Evolutionary conservation across 140 eudicot genomes (phyloP), one percentile per base, ranked within the genome.

Genomic region (Erigeron philadelphicus): DNA sequence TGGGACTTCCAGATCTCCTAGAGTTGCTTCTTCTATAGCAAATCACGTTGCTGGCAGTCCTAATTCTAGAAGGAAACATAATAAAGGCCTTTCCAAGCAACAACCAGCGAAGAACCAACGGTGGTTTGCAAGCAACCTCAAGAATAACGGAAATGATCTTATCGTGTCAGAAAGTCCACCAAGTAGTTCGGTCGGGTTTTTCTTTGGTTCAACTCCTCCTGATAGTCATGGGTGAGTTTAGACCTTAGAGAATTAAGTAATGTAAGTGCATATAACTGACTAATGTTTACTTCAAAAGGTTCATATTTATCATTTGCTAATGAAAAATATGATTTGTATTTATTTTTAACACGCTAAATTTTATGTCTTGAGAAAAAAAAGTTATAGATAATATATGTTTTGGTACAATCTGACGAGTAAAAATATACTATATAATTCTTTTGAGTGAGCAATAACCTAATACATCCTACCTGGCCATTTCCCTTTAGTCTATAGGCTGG

Each of bases 141-240:
- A 72, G 64, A 81, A 81, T 69, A 86, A 80, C 68, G 97, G 88
- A 67, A 75, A 67, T 72, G 78, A 73, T 46, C 71, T 83, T 19
- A n/a, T 64, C 3, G 47, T 84, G 79, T 88, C 95, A 82, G 95
- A 86, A 85, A 90, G 97, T 78, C 97, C 97, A 44, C 97, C 97
- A 59, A 87, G 88, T 74, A 79, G 76, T 73, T 86, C 95, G 40
- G 88, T 90, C 47, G 97, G 97, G 11, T 90, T 88, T 84, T 90
- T 90, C 96, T 90, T 90, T 64, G 90, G 97, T 65, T 85, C 97
- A 56, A 90, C 97, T 54, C 96, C 97, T 67, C 97, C 96, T 44
- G 97, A 91, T 15, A 84, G 47, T 81, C 91, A 82, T 50, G 80
- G 82, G 97, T 86, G 55, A 81, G 95, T 75, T 55, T 56, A 45